These are phyloP conservation scores for Aspergillus sp. DNA, from an alignment of 2,329 filamentous ascomycete genomes.

Conservation along the genomic window DNA sequence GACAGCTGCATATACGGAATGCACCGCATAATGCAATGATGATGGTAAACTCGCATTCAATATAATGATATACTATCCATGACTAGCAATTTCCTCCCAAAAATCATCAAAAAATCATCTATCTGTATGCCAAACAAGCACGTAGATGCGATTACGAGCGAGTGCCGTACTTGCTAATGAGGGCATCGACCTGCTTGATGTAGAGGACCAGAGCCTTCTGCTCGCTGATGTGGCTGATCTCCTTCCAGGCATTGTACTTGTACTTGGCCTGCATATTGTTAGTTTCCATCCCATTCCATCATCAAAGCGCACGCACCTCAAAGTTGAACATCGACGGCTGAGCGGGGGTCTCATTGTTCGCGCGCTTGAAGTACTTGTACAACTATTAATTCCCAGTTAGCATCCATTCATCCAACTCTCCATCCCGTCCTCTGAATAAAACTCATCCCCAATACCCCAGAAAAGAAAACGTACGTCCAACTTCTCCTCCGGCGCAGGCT, in stretches of 20 bases:
- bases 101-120: neutral
- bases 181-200: constrained; percentile 61
- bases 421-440: neutral
- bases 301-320: constrained; percentile 4
- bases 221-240: constrained; percentile 56
- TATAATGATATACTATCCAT: constrained; percentile 2
- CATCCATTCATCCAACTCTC: neutral
- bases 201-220: constrained; percentile 71
- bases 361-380: constrained; percentile 16
- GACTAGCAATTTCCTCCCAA: neutral
- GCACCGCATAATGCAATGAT: no score
- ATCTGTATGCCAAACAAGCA: neutral
- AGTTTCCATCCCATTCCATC: neutral
- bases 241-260: constrained; percentile 73
- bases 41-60: neutral
- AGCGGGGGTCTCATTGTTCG: constrained; percentile 7
- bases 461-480: constrained; percentile 23
- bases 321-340: constrained; percentile 13
- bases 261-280: constrained; percentile 58
- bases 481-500: constrained; percentile 20
- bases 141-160: constrained; percentile 4
- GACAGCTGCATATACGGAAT: no score
- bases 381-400: constrained; percentile 3
- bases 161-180: constrained; percentile 61
- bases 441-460: neutral